Evolutionary conservation across 805 yeast genomes (phyloP), one percentile per base, ranked within the genome.

Genomic region (Starmerella kuoi): DNA sequence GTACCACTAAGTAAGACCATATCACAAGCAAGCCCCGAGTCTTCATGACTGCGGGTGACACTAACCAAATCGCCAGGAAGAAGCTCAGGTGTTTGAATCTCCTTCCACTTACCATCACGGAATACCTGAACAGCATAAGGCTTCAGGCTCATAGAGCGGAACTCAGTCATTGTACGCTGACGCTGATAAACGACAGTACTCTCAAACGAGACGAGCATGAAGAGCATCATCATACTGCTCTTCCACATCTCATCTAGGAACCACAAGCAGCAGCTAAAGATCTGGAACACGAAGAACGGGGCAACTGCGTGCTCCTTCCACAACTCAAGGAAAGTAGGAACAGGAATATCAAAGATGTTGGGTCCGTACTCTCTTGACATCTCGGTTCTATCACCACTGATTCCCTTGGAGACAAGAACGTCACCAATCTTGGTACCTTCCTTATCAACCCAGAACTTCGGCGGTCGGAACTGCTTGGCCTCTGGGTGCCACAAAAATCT

Each of bases 231-330:
- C 45, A 91, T 66, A 3, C 97, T 85, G 59, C 81, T 81, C 63
- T 87, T 87, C 97, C 97, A 91, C 67, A 82, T 79, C 53, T 88
- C 96, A 64, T 91, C 97, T 74, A 91, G 74, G 57, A 84, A 73
- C 96, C 97, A 91, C 48, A 91, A 68, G 4, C 88, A 94, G 45
- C 88, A 93, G 59, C 96, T 87, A 61, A 91, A 91, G 44, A 91
- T 70, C 67, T 91, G 98, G 68, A 91, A 91, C 21, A 91, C 95
- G 55, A 91, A 91, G 61, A 91, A 84, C 11, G 98, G 98, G 12
- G 98, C 97, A 31, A 91, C 87, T 9, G 97, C 97, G 60, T 91
- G 98, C 63, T 91, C 97, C 58, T 84, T 79, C 68, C 91, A 91
- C 55, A 91, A 69, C 61, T 88, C 97, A 43, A 72, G 49, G 55